These are phyloP conservation scores for Cephaloascus albidus DNA, from an alignment of 805 yeast species.

Conservation along the genomic window DNA sequence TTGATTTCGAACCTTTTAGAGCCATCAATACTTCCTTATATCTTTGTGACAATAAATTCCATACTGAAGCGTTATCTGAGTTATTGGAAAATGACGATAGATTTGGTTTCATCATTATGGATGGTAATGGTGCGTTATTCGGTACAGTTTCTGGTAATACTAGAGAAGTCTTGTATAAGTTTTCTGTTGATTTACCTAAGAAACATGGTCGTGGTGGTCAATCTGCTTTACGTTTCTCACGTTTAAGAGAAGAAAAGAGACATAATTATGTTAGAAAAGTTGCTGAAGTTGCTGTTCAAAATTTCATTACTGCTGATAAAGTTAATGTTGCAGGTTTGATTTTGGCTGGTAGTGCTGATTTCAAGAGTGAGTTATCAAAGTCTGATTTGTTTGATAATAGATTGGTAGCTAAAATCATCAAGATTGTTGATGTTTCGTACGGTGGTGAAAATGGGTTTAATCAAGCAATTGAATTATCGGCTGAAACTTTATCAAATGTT, in stretches of 20 bases:
- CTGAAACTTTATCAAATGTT: conserved; percentile 94
- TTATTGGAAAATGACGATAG: conserved; percentile 90
- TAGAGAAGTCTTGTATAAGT: conserved; percentile 91
- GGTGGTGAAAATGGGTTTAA: conserved; percentile 99
- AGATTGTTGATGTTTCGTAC: conserved; percentile 93
- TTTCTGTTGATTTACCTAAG: conserved; percentile 93
- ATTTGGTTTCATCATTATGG: conserved; percentile 98
- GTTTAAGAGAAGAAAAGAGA: conserved; percentile 98
- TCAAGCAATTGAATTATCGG: conserved; percentile 97
- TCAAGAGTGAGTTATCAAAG: conserved; percentile 87
- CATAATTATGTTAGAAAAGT: conserved; percentile 98
- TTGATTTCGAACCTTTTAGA: conserved; percentile 97
- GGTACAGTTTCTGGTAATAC: conserved; percentile 96
- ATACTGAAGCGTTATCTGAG: conserved; percentile 93
- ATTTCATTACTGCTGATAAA: conserved; percentile 90
- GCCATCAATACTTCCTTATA: conserved; percentile 95
- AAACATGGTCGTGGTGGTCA: conserved; percentile 99
- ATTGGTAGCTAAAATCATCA: conserved; percentile 76
- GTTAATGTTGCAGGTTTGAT: conserved; percentile 91
- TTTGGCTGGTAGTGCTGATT: conserved; percentile 98
- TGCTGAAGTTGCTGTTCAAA: conserved; percentile 96
- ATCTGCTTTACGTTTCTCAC: conserved; percentile 97
- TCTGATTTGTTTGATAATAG: conserved; percentile 92
- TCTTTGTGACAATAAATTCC: conserved; percentile 96
- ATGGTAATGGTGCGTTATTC: conserved; percentile 96